These are phyloP conservation scores for Stemphylium lycopersici DNA, from an alignment of 2,329 filamentous ascomycete genomes.

Conservation along the genomic window DNA sequence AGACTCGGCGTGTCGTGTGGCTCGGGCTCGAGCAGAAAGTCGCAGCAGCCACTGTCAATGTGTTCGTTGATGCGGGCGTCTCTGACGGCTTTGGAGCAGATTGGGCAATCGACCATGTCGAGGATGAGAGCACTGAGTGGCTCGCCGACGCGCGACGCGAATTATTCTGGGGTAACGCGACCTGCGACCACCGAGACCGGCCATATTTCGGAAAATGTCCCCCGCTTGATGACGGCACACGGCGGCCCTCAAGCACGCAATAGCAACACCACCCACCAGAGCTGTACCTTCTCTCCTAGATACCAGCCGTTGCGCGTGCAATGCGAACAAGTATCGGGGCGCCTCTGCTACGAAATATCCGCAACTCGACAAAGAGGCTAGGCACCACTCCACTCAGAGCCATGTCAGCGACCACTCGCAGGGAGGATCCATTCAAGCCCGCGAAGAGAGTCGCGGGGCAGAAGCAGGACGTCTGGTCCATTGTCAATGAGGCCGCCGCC, in stretches of 20 bases:
- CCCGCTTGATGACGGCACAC: slow-evolving; percentile 42
- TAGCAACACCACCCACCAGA: slow-evolving; percentile 2
- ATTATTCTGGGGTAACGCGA: slow-evolving; percentile 19
- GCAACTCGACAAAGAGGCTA: slow-evolving; percentile 1
- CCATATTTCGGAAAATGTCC: slow-evolving; percentile 17
- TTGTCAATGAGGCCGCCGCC: slow-evolving; percentile 71
- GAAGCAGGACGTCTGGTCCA: slow-evolving; percentile 67
- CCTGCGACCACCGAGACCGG: slow-evolving; percentile 23
- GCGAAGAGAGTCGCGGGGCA: slow-evolving; percentile 61
- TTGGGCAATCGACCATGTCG: slow-evolving; percentile 74
- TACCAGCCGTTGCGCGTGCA: slow-evolving; percentile 5
- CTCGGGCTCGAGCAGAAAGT: slow-evolving; percentile 65
- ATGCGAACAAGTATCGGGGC: slow-evolving; percentile 22
- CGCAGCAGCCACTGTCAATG: slow-evolving; percentile 81
- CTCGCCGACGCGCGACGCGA: slow-evolving; percentile 21
- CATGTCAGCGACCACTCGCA: slow-evolving; percentile 45
- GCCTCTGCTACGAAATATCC: slow-evolving; percentile 8
- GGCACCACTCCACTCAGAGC: slow-evolving; percentile 30
- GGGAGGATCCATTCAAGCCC: slow-evolving; percentile 57
- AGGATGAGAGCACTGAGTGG: slow-evolving; percentile 5
- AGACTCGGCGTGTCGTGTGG: slow-evolving; percentile 33
- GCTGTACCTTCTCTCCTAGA: background rate
- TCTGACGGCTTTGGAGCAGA: slow-evolving; percentile 76
- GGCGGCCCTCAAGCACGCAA: slow-evolving; percentile 38
- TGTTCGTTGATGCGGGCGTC: slow-evolving; percentile 83